Base-by-base conservation (phyloP, 1,284 basidiomycete species). In the Rhodotorula glutinis region DNA sequence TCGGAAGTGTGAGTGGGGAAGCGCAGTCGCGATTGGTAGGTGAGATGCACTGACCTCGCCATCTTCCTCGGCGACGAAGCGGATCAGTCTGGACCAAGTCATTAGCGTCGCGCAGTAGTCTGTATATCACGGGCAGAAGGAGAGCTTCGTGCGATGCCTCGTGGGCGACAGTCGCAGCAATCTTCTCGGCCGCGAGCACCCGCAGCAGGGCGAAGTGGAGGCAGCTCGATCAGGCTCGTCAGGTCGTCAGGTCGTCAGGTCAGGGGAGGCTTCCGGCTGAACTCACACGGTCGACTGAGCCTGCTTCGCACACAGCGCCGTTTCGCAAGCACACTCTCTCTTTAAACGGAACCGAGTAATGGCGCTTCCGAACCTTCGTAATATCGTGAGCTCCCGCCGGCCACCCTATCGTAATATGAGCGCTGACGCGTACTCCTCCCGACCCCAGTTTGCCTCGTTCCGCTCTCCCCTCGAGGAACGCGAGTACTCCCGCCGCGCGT, bases 61-160 rank as follows among this genome's bases (percentile, higher is more conserved):
- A 1, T 88, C 90, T 79, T 90, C 90, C n/a, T 79, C 81, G 19
- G 90, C 89, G 25, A 89, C 82, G 77, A 92, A 92, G 65, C 90
- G 88, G 71, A 92, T 89, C 64, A 91, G 83, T 53, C 90, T 86
- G 21, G 29, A 9, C 56, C 56, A 57, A 25, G 25, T 51, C 49
- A 51, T 51, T 4, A 27, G 7, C 17, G 25, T 29, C 43, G 14
- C 43, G 33, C 33, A 7, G 7, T 38, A 11, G 33, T 38, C 7
- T 5, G 7, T 38, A 38, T 38, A 38, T 38, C 33, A 11, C 11
- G 33, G 7, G 33, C 7, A 38, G 14, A 7, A 44, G 43, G 14
- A 44, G 14, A 44, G 43, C 43, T 38, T 11, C 7, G 33, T n/a
- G n/a, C n/a, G n/a, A n/a, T n/a, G n/a, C n/a, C n/a, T n/a, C n/a